phyloP scores from a whole-genome alignment of 202 grass and related monocot genomes.

The Panicum virgatum region DNA sequence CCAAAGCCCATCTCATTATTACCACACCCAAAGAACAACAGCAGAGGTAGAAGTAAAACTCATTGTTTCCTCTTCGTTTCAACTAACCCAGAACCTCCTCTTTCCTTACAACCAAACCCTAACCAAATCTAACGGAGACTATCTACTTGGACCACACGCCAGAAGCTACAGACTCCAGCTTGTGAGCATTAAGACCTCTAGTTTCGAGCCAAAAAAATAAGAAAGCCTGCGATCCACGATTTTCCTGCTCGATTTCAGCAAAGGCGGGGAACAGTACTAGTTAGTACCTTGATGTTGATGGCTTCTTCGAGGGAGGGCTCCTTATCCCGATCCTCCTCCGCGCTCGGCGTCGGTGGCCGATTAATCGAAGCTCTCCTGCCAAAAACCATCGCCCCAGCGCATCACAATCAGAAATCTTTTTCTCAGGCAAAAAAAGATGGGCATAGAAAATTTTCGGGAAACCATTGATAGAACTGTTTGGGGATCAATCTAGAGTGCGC shows the following conservation, averaged over 20 bases:
- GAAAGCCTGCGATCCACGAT: neutral
- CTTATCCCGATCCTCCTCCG: conserved; percentile 60
- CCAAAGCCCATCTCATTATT: conserved; percentile 49
- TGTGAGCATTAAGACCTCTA: neutral
- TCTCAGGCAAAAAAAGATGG: neutral
- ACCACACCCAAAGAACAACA: conserved; percentile 17
- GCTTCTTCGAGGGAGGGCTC: conserved; percentile 78
- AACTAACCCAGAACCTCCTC: neutral
- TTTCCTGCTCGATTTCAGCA: conserved; percentile 10
- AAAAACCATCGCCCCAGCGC: neutral
- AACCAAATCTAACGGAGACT: conserved; percentile 29
- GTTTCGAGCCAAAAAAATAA: neutral
- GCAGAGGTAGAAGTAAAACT: neutral
- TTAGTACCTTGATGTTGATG: conserved; percentile 87
- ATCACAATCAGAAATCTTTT: neutral
- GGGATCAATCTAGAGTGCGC: neutral
- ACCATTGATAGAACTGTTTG: neutral
- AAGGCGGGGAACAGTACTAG: neutral
- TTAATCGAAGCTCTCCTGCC: conserved; percentile 91
- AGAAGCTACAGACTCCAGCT: neutral
- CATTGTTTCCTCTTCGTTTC: neutral
- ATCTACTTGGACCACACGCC: neutral
- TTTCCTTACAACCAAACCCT: conserved; percentile 32
- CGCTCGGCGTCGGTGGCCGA: conserved; percentile 79
- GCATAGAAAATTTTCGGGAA: neutral